Conservation (phyloP, 2,329 filamentous ascomycete genomes). For the Ophiostoma sp. region DNA sequence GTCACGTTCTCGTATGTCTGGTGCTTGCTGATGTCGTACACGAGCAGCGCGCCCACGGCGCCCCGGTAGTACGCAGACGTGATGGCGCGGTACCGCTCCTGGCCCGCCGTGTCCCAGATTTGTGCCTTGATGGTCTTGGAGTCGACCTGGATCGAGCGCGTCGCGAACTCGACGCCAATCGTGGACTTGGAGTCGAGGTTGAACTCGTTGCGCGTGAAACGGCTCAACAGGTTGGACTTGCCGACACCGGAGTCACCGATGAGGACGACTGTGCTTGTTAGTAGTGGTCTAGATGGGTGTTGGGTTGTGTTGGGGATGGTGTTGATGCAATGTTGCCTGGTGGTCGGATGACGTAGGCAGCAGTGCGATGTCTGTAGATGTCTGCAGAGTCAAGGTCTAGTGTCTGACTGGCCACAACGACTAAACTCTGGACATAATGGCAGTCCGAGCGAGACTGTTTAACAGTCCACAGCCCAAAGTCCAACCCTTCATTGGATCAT, state of each 20-base stretch:
- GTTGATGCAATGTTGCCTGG: neutral
- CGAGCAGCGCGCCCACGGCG: conserved; percentile 91
- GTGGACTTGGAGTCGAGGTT: conserved; percentile 99
- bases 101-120: conserved; percentile 99
- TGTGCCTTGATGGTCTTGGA: conserved; percentile 99
- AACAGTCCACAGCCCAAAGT: neutral
- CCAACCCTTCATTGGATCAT: neutral
- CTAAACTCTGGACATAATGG: too few relatives aligned
- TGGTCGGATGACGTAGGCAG: conserved; percentile 6
- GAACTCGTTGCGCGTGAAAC: conserved; percentile 99
- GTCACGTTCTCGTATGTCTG: conserved; percentile 99
- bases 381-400: neutral
- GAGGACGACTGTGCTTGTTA: conserved; percentile 67
- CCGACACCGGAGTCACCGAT: conserved; percentile 99
- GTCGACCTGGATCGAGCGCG: conserved; percentile 96
- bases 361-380: neutral
- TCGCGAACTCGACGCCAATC: conserved; percentile 98
- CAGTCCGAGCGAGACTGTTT: neutral
- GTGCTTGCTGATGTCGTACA: conserved; percentile 99
- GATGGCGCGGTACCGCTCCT: conserved; percentile 98
- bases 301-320: too few relatives aligned
- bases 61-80: conserved; percentile 98
- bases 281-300: neutral
- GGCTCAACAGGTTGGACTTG: conserved; percentile 99
- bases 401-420: neutral